phyloP scores from a whole-genome alignment of 202 grass and related monocot genomes.

The Brachypodium distachyon region DNA sequence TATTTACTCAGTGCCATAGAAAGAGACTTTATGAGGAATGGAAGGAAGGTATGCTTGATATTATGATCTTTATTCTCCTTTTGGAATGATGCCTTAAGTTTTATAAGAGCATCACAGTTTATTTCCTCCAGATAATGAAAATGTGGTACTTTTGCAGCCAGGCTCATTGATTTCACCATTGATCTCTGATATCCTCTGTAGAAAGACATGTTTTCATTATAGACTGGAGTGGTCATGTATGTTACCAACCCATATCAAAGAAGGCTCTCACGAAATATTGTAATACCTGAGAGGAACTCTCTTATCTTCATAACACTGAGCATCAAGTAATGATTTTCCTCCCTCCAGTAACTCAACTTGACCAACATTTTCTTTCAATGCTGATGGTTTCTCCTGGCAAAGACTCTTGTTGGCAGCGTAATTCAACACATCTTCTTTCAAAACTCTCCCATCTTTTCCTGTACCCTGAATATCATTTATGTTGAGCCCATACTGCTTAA shows the following conservation, averaged over 20 bases:
- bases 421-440: constrained; percentile 87
- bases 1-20: constrained; percentile 79
- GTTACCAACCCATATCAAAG: not conserved
- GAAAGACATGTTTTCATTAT: not conserved
- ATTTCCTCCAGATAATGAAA: constrained; percentile 96
- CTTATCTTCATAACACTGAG: constrained; percentile 49
- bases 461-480: constrained; percentile 73
- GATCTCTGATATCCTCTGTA: constrained; percentile 85
- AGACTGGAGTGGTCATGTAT: not conserved
- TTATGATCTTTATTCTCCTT: constrained; percentile 68
- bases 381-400: constrained; percentile 18
- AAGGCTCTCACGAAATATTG: not conserved
- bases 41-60: constrained; percentile 88
- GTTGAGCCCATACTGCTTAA: constrained; percentile 57
- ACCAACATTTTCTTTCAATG: constrained; percentile 12
- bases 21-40: constrained; percentile 89
- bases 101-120: constrained; percentile 68
- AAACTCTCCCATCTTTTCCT: constrained; percentile 63
- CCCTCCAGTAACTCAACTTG: constrained; percentile 26
- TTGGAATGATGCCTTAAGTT: constrained; percentile 66
- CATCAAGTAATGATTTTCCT: constrained; percentile 16
- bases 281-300: constrained; percentile 64
- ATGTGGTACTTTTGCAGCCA: constrained; percentile 87
- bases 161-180: constrained; percentile 89
- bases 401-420: constrained; percentile 54